phyloP scores from a whole-genome alignment of 2,329 filamentous ascomycete genomes.

The Lithohypha guttulata region DNA sequence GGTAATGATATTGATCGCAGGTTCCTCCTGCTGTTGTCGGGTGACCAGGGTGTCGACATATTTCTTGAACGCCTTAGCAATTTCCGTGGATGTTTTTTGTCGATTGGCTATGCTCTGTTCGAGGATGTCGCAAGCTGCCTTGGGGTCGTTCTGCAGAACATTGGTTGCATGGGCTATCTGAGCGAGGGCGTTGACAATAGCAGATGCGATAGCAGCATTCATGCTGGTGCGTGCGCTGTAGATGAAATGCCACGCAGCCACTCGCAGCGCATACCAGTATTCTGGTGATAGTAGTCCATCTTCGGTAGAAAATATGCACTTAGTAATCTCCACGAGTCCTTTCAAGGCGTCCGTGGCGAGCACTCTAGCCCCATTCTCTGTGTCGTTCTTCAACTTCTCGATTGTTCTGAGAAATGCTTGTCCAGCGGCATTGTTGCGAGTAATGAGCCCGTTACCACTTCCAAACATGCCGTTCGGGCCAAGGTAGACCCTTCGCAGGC shows the following conservation, averaged over 20 bases:
- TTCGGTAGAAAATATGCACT: conserved; percentile 23
- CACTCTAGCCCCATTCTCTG: conserved; percentile 49
- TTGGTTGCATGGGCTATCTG: conserved; percentile 25
- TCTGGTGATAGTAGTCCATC: conserved; percentile 11
- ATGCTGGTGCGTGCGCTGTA: conserved; percentile 58
- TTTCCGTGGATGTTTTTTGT: conserved; percentile 16
- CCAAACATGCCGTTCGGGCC: conserved; percentile 34
- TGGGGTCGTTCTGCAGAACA: conserved; percentile 5
- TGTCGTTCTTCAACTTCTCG: conserved; percentile 42
- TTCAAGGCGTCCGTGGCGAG: conserved; percentile 45
- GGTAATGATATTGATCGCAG: conserved; percentile 44
- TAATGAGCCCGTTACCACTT: background rate
- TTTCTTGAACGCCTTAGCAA: conserved; percentile 11
- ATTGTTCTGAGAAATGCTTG: conserved; percentile 39
- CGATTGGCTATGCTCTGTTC: conserved; percentile 22
- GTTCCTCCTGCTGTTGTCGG: background rate
- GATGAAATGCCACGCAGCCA: conserved; percentile 52
- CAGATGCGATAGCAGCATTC: conserved; percentile 48
- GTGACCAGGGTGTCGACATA: conserved; percentile 4
- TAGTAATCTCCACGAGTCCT: conserved; percentile 39
- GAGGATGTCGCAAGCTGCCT: conserved; percentile 18
- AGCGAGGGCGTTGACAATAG: conserved; percentile 38
- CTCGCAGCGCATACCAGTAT: conserved; percentile 48
- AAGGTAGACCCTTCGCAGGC: conserved; percentile 49
- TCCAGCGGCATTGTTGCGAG: conserved; percentile 30